A percentile compares a stretch with the other conserved stretches of the same genome.
Evolutionary conservation across 768 basidiomycete species (phyloP).

Genomic region (Leucogyrophana mollusca): DNA sequence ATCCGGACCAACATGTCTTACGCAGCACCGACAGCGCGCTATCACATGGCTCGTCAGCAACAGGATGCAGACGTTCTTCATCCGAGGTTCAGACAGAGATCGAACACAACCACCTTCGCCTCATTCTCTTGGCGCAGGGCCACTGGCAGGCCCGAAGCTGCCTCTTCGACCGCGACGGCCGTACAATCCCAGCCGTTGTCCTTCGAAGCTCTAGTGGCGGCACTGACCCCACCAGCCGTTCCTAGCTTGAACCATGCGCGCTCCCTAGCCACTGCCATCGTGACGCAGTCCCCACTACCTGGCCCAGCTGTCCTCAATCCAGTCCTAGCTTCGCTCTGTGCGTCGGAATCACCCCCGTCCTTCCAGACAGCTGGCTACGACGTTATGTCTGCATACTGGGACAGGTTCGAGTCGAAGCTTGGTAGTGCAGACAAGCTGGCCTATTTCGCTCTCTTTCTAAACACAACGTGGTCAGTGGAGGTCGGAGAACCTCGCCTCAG

Average conservation of each 20-base stretch:
- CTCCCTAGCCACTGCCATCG: slow-evolving; percentile 49
- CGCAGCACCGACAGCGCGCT: neutral
- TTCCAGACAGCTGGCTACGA: slow-evolving; percentile 72
- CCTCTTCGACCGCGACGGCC: slow-evolving; percentile 24
- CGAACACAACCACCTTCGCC: slow-evolving; percentile 42
- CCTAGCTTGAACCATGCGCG: slow-evolving; percentile 68
- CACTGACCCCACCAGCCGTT: slow-evolving; percentile 51
- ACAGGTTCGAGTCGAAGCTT: slow-evolving; percentile 49
- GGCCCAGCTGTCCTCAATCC: slow-evolving; percentile 52
- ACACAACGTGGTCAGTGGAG: slow-evolving; percentile 57
- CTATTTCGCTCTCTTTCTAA: slow-evolving; percentile 63
- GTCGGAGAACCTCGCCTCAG: slow-evolving; percentile 71
- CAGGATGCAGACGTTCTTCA: slow-evolving; percentile 27
- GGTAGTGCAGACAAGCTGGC: slow-evolving; percentile 59
- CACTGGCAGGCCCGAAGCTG: slow-evolving; percentile 22
- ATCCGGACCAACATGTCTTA: neutral
- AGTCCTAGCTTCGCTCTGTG: slow-evolving; percentile 61
- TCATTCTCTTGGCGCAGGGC: slow-evolving; percentile 41
- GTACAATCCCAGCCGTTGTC: slow-evolving; percentile 25
- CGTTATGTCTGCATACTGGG: slow-evolving; percentile 67
- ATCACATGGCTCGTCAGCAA: slow-evolving; percentile 29
- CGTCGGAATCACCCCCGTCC: slow-evolving; percentile 47
- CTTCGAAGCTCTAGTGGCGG: slow-evolving; percentile 47
- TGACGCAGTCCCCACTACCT: slow-evolving; percentile 55
- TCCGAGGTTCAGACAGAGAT: slow-evolving; percentile 35